Evolutionary conservation across 768 basidiomycete species (phyloP), one percentile per base, ranked within the genome.

Genomic region (Leccinum olivaceopallidum): DNA sequence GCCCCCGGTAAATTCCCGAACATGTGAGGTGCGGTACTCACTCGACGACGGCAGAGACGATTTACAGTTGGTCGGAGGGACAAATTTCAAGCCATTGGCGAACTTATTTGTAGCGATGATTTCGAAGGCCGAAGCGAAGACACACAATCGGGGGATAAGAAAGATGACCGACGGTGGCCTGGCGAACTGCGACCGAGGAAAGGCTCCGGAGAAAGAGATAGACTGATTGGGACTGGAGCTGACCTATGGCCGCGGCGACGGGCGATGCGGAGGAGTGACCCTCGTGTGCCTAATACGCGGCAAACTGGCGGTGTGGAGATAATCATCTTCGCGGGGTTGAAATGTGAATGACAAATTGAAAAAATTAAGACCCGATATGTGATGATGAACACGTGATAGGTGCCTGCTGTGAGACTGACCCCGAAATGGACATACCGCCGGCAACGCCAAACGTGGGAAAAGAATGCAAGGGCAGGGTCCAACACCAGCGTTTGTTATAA

Each of bases 401-500:
- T 73, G 44, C 69, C 71, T 71, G 61, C 66, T 69, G 65, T 64
- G 62, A 55, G 37, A 65, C 24, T 49, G 24, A 13, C 4, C 69
- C 67, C 18, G 51, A 73, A 69, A 65, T 63, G 63, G 69, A 74
- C 58, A 66, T 74, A 57, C 73, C 73, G 73, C 69, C 73, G 73
- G 73, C 61, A 75, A 67, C 63, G 71, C 61, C 73, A 71, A 65
- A 65, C 74, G 73, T 74, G 73, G 65, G 73, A 74, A 73, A 72
- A 68, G 65, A 71, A 71, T 64, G 61, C 56, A 54, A 67, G 65
- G 62, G 73, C 71, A 74, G 73, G 74, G 73, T 65, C 73, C 71
- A 67, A 74, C 64, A 37, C 56, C 69, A 74, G 67, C 64, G 66
- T 69, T 71, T 67, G 64, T 74, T 75, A 74, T 74, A 74, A 74